Base-by-base conservation (phyloP, 2,329 filamentous ascomycete species). In the Lasiodiplodia hormozganensis region DNA sequence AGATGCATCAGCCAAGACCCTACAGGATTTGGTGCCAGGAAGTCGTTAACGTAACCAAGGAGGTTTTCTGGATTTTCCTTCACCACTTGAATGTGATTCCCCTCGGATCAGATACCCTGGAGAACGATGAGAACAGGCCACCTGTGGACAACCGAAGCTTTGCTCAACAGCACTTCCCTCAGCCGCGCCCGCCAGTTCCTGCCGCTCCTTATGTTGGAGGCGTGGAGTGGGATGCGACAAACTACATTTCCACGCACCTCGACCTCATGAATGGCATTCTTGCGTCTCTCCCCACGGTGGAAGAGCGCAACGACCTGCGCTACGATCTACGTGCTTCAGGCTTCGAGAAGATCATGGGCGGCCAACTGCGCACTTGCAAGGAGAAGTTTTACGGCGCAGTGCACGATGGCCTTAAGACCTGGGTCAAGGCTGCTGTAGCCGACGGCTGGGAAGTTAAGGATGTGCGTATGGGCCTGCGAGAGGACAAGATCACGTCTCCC, bases 11-110 rank as follows among this genome's bases (percentile, higher is more conserved):
- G 43, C 88, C 93, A 62, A 88, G 95, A 0, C 95, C 95, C 0
- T 99, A 97, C 79, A 91, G 93, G 40, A 88, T 97, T 2, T 99
- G 95, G 95, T 93, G 91, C 81, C 96, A 94, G 79, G 96, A 99
- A 81, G 89, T 95, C 21, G 90, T 90, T 69, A 94, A 92, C 74
- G 95, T 98, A 58, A 97, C 94, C 52, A 97, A 97, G 79, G 95
- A 99, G 79, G 95, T 98, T 34, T 99, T 99, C 78, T 99, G 95
- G 95, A 98, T 98, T 77, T 99, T 98, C 82, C 85, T 98, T 66
- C 95, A 98, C 80, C 92, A 97, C 73, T 85, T 97, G 69, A 98
- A 98, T 74, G 90, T 97, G 56, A 87, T 98, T 47, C 86, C 93
- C 25, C 80, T 92, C 40, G 87, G 90, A 1, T 70, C 73, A 28